Evolutionary conservation across 2,329 filamentous ascomycete species (phyloP).

Genomic region (Neobulgaria alba): DNA sequence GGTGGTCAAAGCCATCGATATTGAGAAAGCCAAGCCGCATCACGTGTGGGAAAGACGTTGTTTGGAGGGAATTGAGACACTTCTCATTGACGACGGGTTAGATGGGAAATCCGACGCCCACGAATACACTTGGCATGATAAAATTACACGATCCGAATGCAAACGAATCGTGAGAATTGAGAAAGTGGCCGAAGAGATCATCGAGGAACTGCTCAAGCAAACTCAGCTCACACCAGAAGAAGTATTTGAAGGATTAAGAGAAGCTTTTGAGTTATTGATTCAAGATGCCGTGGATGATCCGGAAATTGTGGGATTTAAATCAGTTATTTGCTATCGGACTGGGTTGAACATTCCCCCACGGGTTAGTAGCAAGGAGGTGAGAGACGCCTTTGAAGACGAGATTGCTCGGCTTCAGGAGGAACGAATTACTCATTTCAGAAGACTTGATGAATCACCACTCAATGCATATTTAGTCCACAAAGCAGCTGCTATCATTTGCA

Average conservation of each 20-base stretch:
- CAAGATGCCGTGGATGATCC: slow-evolving; percentile 50
- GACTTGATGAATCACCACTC: slow-evolving; percentile 53
- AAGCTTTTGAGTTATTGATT: slow-evolving; percentile 40
- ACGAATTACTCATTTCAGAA: slow-evolving; percentile 33
- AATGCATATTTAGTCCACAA: slow-evolving; percentile 63
- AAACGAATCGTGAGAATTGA: slow-evolving; percentile 75
- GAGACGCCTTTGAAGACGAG: slow-evolving; percentile 21
- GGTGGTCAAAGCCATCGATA: slow-evolving; percentile 30
- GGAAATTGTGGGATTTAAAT: slow-evolving; percentile 73
- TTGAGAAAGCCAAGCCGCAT: slow-evolving; percentile 25
- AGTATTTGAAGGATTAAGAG: slow-evolving; percentile 32
- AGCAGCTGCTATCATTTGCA: slow-evolving; percentile 49
- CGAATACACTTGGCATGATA: slow-evolving; percentile 54
- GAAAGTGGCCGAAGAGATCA: slow-evolving; percentile 55
- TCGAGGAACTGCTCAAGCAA: slow-evolving; percentile 36
- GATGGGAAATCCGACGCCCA: slow-evolving; percentile 46
- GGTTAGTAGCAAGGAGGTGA: slow-evolving; percentile 30
- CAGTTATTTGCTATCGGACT: slow-evolving; percentile 72
- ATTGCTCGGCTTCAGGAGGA: slow-evolving; percentile 17
- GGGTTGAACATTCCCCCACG: slow-evolving; percentile 51
- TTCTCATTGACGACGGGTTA: slow-evolving; percentile 74
- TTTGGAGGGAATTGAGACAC: slow-evolving; percentile 61
- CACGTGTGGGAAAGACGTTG: slow-evolving; percentile 54
- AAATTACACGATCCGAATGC: slow-evolving; percentile 53
- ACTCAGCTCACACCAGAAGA: slow-evolving; percentile 27